Base-by-base conservation (phyloP, 169 alveolate species). In the Cryptosporidium tyzzeri region DNA sequence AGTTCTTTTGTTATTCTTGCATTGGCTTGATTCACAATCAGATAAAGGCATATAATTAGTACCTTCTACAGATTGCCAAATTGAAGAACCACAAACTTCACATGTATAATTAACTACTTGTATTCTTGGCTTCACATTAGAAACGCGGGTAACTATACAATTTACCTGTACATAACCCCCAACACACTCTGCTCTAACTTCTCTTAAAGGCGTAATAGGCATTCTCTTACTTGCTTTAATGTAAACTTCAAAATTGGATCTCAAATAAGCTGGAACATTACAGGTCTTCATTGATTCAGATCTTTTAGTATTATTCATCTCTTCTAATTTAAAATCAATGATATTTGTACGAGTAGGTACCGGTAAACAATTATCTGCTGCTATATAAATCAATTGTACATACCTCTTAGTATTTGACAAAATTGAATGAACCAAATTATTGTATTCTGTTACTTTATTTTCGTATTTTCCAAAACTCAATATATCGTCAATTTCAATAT, bases 31-130 rank as follows among this genome's bases (percentile, higher is more conserved):
- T 61, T 95, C 97, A 84, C 99, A 98, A 73, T 96, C 98, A 41
- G 93, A 89, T 62, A 97, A 86, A 16, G 99, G 99, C 91, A 95
- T 91, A 86, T 93, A 95, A 61, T 92, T 93, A 65, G 96, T 95
- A 23, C 96, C 96, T 85, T 94, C 94, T 29, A 95, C 95, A 61
- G 94, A 91, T 85, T 95, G 93, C 91, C 95, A 95, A 29, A 91
- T 92, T 84, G 95, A 96, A 59, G 93, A 92, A 61, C 98, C 99
- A 93, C 99, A 97, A 35, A 96, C 95, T 93, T 97, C 99, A 93
- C 99, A 98, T 44, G 96, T 97, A 86, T 96, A 97, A 12, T 97
- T 96, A 0, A 98, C 99, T n/a, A 97, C 99, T 80, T 93, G 92
- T 35, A 97, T 94, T 53, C 96, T 93, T 3, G 99, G 99, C 87